Base-by-base conservation (phyloP, 768 basidiomycete species). In the Amanita jacksonii region DNA sequence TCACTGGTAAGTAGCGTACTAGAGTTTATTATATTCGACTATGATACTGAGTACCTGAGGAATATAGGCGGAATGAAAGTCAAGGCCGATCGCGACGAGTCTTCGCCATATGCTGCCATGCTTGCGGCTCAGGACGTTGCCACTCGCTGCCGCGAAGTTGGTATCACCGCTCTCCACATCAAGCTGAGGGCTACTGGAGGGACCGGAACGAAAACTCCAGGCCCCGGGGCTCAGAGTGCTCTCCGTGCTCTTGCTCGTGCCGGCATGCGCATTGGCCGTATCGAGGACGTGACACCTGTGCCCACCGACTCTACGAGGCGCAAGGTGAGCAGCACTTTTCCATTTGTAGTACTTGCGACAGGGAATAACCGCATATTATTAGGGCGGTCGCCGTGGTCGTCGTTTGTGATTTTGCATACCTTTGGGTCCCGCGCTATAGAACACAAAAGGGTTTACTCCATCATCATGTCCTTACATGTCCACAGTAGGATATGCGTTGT, bases 1-100 rank as follows among this genome's bases (percentile, higher is more conserved):
- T 97, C 51, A 98, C 96, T 54, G 93, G 93, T 85, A 47, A 56
- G 77, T 67, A 7, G 15, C 18, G 32, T 36, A 38, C 19, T 7
- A 38, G 25, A 12, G 12, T 42, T 5, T 27, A 15, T 3, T 8
- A 16, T 20, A 18, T 19, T 5, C 12, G 7, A 18, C 19, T 7
- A 10, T 5, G 8, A 3, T 15, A 20, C 46, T 43, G 13, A 43
- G 15, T 16, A 9, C 19, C 20, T 7, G 27, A 22, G 15, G 34
- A 43, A 44, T 25, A 25, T 48, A 87, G 89, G 90, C 64, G 96
- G 96, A 49, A 98, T 98, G 96, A 98, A 98, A 74, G 96, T 99
- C 70, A 99, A 98, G 75, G 96, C 94, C 9, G 96, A 99, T 69
- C 86, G 96, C 68, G 96, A 99, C 71, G 96, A 99, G 71, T 97